A percentile compares a stretch with the other conserved stretches of the same genome.
Evolutionary conservation across 2,329 filamentous ascomycete genomes (phyloP).

Genomic region (Xylaria sp.): DNA sequence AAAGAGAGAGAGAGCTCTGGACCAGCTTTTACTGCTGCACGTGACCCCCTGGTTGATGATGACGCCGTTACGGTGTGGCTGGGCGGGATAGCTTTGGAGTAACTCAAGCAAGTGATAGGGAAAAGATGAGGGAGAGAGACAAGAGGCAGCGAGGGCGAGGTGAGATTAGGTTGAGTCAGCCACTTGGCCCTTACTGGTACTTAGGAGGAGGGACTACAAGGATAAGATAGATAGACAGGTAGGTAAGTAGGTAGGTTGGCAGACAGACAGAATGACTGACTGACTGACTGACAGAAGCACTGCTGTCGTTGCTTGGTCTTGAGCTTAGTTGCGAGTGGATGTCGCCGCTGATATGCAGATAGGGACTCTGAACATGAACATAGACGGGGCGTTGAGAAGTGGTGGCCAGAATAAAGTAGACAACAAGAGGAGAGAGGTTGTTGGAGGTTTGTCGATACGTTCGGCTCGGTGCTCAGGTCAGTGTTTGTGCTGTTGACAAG

Average conservation of each 20-base stretch:
- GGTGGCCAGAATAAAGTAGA: neutral
- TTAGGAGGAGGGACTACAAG: neutral
- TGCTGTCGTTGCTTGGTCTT: conserved; percentile 4
- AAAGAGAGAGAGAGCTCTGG: conserved; percentile 7
- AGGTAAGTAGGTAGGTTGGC: too few relatives aligned
- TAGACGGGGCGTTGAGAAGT: neutral
- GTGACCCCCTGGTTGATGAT: conserved; percentile 35
- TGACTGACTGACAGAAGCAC: too few relatives aligned
- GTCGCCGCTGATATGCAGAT: neutral
- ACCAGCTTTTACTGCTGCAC: conserved; percentile 22
- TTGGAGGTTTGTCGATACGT: neutral
- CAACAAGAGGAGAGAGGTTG: neutral
- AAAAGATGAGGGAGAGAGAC: neutral
- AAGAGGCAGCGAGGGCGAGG: neutral
- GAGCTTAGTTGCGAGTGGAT: neutral
- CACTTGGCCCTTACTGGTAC: neutral
- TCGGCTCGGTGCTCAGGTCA: conserved; percentile 5
- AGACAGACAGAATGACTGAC: neutral
- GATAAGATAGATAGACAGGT: neutral
- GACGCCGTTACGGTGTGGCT: conserved; percentile 10
- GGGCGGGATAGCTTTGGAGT: neutral
- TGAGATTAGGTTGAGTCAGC: conserved; percentile 21
- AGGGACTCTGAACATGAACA: neutral
- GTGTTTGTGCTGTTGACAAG: conserved; percentile 15
- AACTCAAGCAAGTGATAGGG: neutral